phyloP scores from a whole-genome alignment of 768 basidiomycete species.

The Lentinula detonsa region DNA sequence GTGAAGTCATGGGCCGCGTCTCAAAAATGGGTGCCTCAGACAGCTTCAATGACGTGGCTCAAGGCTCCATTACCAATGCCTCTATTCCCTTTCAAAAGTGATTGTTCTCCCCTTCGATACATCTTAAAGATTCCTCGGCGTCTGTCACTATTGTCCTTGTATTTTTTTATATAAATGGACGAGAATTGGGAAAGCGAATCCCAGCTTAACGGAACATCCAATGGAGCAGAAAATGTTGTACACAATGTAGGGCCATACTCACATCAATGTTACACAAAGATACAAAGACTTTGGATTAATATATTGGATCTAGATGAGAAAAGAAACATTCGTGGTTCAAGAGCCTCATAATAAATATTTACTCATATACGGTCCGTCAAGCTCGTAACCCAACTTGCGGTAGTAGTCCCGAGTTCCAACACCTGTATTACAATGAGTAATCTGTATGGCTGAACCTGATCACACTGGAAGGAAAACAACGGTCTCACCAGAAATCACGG shows the following conservation, averaged over 20 bases:
- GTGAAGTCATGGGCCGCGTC: background rate
- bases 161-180: background rate
- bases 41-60: too few species aligned
- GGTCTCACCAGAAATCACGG: constrained; percentile 86
- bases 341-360: constrained; percentile 54
- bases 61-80: too few species aligned
- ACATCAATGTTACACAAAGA: background rate
- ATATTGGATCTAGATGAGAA: background rate
- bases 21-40: too few species aligned
- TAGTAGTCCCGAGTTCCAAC: constrained; percentile 98
- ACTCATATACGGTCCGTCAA: constrained; percentile 98
- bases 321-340: background rate
- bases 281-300: background rate
- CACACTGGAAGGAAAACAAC: background rate
- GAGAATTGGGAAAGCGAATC: background rate
- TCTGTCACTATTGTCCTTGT: background rate
- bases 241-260: background rate
- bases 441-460: background rate
- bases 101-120: background rate
- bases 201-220: background rate
- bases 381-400: constrained; percentile 84
- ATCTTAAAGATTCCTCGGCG: background rate
- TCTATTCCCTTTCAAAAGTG: too few species aligned
- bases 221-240: background rate
- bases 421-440: constrained; percentile 34